Base-by-base conservation (phyloP, 768 basidiomycete species). In the Tephrocybe sp. region DNA sequence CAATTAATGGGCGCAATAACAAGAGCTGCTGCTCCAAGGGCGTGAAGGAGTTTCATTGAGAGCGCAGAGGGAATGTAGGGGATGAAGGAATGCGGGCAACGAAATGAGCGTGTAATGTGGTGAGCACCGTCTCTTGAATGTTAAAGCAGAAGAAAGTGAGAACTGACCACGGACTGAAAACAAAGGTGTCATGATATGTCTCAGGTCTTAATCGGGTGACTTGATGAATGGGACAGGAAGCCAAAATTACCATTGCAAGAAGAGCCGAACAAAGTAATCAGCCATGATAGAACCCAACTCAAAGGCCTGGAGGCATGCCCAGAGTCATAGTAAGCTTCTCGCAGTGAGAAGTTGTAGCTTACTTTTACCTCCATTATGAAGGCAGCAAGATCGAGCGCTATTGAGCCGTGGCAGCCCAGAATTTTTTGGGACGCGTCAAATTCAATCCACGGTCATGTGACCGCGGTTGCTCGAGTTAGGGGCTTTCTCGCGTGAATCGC, bases 191-290 rank as follows among this genome's bases (percentile, higher is more conserved):
- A 21, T 20, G 38, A 4, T 39, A 11, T 43, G 42, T 48, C 41
- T 39, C 43, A 48, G 20, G 18, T 43, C 21, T 53, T 48, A 40
- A 48, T 54, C 53, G 47, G 52, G 30, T 44, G 45, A 28, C 18
- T 41, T 38, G 30, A 53, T 47, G 45, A 20, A 43, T 48, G 41
- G 21, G 33, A n/a, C 36, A 15, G 14, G 20, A 14, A 21, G 4
- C 11, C 34, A 14, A 36, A n/a, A 10, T 9, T 14, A n/a, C 34
- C 34, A 30, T 30, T 30, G 28, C 28, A 30, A 30, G 28, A 5
- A 36, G 15, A 7, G 8, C 15, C 15, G 34, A n/a, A 36, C 34
- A 36, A 36, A 36, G 9, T 15, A 36, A 36, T 4, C 15, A 36
- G 34, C 34, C 34, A 36, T 36, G 15, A 36, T n/a, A 36, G 34